Percentiles rank a stretch among this genome's conserved stretches.
These are phyloP conservation scores for Raphanus hybrid DNA, from an alignment of 441 rosid species.

Conservation along the genomic window DNA sequence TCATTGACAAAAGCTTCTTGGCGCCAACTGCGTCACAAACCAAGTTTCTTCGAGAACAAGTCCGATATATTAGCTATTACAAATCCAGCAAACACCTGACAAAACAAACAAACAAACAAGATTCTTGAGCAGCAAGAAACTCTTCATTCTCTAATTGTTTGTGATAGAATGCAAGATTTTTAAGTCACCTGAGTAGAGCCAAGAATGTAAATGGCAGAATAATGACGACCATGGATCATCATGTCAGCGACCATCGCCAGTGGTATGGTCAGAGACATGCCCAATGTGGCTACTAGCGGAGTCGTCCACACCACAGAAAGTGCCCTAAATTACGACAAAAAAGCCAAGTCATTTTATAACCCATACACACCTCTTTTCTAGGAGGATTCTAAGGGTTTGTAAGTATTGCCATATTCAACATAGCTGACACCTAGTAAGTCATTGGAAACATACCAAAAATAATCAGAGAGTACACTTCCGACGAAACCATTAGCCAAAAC, in stretches of 20 bases:
- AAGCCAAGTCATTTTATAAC: background rate
- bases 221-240: conserved; percentile 72
- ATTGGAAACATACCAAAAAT: conserved; percentile 65
- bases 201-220: conserved; percentile 67
- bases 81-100: conserved; percentile 94
- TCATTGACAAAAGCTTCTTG: conserved; percentile 29
- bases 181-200: conserved; percentile 74
- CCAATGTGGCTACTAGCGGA: conserved; percentile 80
- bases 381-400: conserved; percentile 12
- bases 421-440: background rate
- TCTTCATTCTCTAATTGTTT: background rate
- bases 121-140: conserved; percentile 11
- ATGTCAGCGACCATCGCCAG: conserved; percentile 88
- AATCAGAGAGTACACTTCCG: conserved; percentile 98
- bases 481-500: conserved; percentile 92
- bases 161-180: background rate
- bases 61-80: conserved; percentile 82
- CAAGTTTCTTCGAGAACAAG: conserved; percentile 59
- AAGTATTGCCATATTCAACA: conserved; percentile 7
- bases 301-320: conserved; percentile 91
- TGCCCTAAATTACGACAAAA: conserved; percentile 51
- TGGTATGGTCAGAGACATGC: conserved; percentile 86
- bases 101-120: background rate
- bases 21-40: conserved; percentile 34
- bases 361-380: conserved; percentile 9